A percentile compares a stretch with the other conserved stretches of the same genome.
phyloP scores from a whole-genome alignment of 352 stramenopile genomes.

The Pythium aristosporum region DNA sequence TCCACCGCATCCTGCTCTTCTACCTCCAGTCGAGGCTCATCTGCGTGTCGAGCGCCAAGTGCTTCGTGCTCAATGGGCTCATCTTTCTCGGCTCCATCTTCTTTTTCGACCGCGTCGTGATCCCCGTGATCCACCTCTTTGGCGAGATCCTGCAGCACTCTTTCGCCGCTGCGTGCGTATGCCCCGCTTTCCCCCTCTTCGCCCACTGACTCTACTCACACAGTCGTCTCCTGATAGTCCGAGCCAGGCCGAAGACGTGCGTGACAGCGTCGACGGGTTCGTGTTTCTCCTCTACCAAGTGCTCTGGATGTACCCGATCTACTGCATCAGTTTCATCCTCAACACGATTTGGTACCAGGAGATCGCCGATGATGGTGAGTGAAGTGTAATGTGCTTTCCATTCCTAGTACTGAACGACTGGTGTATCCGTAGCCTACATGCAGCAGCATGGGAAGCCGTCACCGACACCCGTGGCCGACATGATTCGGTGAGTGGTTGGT shows the following conservation, averaged over 20 bases:
- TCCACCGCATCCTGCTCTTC: conserved; percentile 85
- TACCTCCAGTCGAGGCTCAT: conserved; percentile 85
- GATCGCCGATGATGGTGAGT: conserved; percentile 83
- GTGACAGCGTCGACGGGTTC: conserved; percentile 77
- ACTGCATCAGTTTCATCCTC: conserved; percentile 91
- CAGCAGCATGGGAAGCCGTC: conserved; percentile 81
- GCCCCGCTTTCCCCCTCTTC: not conserved
- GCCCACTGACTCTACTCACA: not conserved
- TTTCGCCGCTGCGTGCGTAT: conserved; percentile 56
- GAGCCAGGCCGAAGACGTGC: conserved; percentile 65
- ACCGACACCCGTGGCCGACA: conserved; percentile 71
- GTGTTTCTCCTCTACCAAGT: conserved; percentile 88
- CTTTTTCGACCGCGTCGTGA: conserved; percentile 84
- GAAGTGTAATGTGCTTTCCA: not conserved
- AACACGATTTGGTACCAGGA: conserved; percentile 92
- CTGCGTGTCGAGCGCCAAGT: conserved; percentile 85
- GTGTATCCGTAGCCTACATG: conserved; percentile 53
- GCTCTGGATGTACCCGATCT: conserved; percentile 91
- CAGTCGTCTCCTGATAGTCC: conserved; percentile 22
- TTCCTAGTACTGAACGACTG: not conserved
- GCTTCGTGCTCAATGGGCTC: conserved; percentile 87
- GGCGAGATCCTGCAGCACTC: conserved; percentile 74
- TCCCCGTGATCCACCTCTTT: conserved; percentile 87
- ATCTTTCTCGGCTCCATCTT: conserved; percentile 90
- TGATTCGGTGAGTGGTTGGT: conserved; percentile 69